These are phyloP conservation scores for Omphalotus olearius DNA, from an alignment of 1,284 basidiomycete genomes.

Conservation along the genomic window DNA sequence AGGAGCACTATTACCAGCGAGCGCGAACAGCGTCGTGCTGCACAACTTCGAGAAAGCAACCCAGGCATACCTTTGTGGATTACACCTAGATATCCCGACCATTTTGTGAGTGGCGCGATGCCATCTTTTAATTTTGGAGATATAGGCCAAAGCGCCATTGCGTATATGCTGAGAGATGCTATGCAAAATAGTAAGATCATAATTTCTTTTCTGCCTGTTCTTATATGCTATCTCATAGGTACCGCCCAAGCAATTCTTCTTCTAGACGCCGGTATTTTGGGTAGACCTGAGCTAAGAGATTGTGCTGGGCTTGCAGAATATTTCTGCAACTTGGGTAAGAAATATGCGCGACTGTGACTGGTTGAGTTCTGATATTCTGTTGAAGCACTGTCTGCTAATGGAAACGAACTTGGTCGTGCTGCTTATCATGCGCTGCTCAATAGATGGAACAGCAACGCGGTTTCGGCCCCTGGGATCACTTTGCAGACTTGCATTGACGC, in stretches of 20 bases:
- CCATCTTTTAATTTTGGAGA: conserved; percentile 15
- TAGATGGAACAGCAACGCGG: conserved; percentile 21
- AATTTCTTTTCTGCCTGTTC: conserved; percentile 1
- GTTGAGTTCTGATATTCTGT: not conserved
- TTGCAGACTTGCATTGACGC: conserved; percentile 20
- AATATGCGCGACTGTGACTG: not conserved
- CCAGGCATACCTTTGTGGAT: conserved; percentile 11
- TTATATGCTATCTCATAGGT: conserved; percentile 29
- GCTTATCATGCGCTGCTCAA: conserved; percentile 23
- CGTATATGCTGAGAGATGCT: conserved; percentile 30
- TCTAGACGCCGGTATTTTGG: conserved; percentile 37
- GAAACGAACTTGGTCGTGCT: conserved; percentile 16
- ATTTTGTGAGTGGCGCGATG: conserved; percentile 8
- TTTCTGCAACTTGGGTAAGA: conserved; percentile 39
- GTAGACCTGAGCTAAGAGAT: conserved; percentile 23
- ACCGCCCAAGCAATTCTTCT: conserved; percentile 30
- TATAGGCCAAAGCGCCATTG: conserved; percentile 24
- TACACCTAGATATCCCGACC: conserved; percentile 22
- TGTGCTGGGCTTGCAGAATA: conserved; percentile 29
- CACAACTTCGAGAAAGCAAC: not conserved
- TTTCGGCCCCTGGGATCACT: conserved; percentile 18
- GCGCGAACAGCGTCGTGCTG: not conserved
- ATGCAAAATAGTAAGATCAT: conserved; percentile 33
- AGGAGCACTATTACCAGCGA: conserved; percentile 4
- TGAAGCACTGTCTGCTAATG: conserved; percentile 16